A percentile compares a stretch with the other conserved stretches of the same genome.
These are phyloP conservation scores for Enteropsectra breve DNA, from an alignment of 371 early-diverging fungal species.

Conservation along the genomic window DNA sequence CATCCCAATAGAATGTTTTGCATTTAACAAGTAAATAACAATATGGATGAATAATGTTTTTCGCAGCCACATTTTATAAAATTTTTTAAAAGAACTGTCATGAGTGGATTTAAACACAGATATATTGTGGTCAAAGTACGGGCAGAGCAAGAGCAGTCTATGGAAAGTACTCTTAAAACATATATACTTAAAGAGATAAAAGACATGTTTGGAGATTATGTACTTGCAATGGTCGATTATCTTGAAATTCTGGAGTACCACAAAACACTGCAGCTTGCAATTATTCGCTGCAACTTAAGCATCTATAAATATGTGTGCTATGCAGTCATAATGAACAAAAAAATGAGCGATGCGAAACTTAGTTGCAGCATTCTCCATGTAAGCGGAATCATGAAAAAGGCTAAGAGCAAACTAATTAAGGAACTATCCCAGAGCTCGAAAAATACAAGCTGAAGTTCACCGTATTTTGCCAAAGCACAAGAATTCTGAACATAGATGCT, in stretches of 20 bases:
- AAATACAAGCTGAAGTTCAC: too few species aligned
- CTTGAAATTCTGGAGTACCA: neutral
- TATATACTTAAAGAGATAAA: neutral
- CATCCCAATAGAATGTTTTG: too few species aligned
- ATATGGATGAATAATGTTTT: too few species aligned
- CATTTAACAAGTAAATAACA: too few species aligned
- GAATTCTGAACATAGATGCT: too few species aligned
- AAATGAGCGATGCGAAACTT: neutral
- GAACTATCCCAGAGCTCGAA: too few species aligned
- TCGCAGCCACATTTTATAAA: too few species aligned
- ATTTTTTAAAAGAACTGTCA: too few species aligned
- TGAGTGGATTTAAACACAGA: slow-evolving; percentile 14
- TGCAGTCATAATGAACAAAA: neutral
- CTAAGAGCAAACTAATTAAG: slow-evolving; percentile 4
- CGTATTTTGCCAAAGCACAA: too few species aligned
- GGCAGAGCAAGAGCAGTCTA: neutral
- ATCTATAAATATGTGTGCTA: slow-evolving; percentile 8
- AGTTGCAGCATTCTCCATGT: neutral
- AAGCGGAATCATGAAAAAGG: slow-evolving; percentile 8
- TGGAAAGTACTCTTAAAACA: neutral
- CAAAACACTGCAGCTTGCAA: neutral
- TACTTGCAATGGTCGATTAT: neutral
- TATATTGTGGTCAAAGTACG: neutral
- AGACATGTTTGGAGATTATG: slow-evolving; percentile 7
- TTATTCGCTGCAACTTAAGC: neutral